Conservation (phyloP, 2,329 filamentous ascomycete genomes). For the Beauveria australis region DNA sequence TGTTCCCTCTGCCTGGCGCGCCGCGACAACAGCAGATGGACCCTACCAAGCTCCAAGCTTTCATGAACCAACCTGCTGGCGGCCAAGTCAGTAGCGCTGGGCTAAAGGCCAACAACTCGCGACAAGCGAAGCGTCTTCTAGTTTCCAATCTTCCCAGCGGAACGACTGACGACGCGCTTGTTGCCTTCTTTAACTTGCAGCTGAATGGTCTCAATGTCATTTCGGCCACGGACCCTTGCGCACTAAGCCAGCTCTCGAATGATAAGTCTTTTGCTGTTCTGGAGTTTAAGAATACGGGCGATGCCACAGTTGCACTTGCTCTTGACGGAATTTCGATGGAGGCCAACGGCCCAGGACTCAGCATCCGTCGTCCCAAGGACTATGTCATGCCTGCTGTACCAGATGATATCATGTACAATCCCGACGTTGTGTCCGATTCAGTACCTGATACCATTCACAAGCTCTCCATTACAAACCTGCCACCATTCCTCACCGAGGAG, state of each 20-base stretch:
- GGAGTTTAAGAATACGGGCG: conserved; percentile 80
- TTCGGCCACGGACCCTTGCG: conserved; percentile 73
- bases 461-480: conserved; percentile 85
- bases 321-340: conserved; percentile 87
- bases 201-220: conserved; percentile 95
- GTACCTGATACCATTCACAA: conserved; percentile 94
- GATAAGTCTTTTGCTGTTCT: conserved; percentile 76
- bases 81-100: conserved; percentile 64
- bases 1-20: conserved; percentile 96
- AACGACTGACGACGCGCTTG: conserved; percentile 66
- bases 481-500: conserved; percentile 78
- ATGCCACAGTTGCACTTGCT: conserved; percentile 85
- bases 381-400: conserved; percentile 84
- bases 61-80: conserved; percentile 76
- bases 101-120: conserved; percentile 84
- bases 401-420: conserved; percentile 65
- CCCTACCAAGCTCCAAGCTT: conserved; percentile 83
- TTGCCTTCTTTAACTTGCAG: conserved; percentile 90
- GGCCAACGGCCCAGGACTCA: conserved; percentile 56
- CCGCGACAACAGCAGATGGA: conserved; percentile 95
- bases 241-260: conserved; percentile 71
- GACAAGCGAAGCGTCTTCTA: conserved; percentile 88
- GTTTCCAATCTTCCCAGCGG: conserved; percentile 70
- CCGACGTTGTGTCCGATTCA: conserved; percentile 66
- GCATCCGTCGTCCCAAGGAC: conserved; percentile 84